These are phyloP conservation scores for Epichloe uncinata DNA, from an alignment of 2,329 filamentous ascomycete species.

Conservation along the genomic window DNA sequence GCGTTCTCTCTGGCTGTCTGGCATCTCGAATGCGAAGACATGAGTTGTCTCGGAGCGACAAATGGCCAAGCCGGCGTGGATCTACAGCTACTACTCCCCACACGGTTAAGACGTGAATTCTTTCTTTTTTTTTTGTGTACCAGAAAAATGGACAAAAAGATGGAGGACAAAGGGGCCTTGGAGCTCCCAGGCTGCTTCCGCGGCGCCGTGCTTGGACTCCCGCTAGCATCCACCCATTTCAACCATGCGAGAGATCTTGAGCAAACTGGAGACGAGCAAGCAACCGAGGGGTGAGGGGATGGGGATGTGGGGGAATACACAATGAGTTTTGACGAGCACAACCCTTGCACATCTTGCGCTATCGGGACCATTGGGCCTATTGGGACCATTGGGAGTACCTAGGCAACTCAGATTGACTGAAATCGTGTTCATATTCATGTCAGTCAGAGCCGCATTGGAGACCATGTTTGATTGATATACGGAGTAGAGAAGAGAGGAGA, in stretches of 20 bases:
- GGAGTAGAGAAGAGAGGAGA: too few relatives aligned
- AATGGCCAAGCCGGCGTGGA: constrained; percentile 3
- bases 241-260: not conserved
- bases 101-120: not conserved
- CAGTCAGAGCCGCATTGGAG: not conserved
- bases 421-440: not conserved
- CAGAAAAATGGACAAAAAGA: constrained; percentile 1
- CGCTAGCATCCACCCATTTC: constrained; percentile 10
- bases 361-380: not conserved
- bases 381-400: not conserved
- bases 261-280: not conserved
- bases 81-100: constrained; percentile 4
- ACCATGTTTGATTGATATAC: not conserved
- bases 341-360: not conserved
- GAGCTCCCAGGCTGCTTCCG: constrained; percentile 11
- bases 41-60: constrained; percentile 1
- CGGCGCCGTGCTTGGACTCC: constrained; percentile 12
- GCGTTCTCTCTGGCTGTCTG: too few relatives aligned
- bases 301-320: not conserved
- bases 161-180: not conserved
- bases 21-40: not conserved
- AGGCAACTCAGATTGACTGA: not conserved
- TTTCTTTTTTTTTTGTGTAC: too few relatives aligned
- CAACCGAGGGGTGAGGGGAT: not conserved
- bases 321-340: constrained; percentile 3